Conservation (phyloP, 2,329 filamentous ascomycete species). For the Botrytis deweyae region DNA sequence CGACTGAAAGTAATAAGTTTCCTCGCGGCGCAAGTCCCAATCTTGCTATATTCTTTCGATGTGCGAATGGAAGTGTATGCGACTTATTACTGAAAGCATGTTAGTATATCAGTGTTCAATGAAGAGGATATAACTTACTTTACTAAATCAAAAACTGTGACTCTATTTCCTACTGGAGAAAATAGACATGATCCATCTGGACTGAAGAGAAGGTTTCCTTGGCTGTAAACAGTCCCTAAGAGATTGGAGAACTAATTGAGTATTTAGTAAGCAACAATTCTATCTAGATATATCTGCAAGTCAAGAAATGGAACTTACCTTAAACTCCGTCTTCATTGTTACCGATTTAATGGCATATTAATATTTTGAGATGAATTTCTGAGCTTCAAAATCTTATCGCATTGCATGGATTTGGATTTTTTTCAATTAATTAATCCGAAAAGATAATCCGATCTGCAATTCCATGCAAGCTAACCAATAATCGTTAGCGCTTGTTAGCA, state of each 20-base stretch:
- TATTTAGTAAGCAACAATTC: slow-evolving; percentile 32
- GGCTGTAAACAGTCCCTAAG: slow-evolving; percentile 95
- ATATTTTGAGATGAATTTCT: slow-evolving; percentile 13
- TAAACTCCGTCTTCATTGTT: slow-evolving; percentile 98
- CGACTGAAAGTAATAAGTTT: slow-evolving; percentile 88
- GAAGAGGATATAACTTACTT: slow-evolving; percentile 56
- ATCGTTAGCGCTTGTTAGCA: not conserved
- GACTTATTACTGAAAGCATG: slow-evolving; percentile 69
- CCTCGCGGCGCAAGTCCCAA: slow-evolving; percentile 87
- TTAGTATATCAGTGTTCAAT: not conserved
- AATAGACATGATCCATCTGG: slow-evolving; percentile 94
- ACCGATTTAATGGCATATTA: slow-evolving; percentile 35
- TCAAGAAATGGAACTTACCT: slow-evolving; percentile 54
- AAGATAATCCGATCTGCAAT: slow-evolving; percentile 21
- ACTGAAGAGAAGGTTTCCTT: slow-evolving; percentile 95
- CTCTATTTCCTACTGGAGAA: slow-evolving; percentile 93
- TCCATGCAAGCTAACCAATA: not conserved
- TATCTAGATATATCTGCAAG: not conserved
- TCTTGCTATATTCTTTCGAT: slow-evolving; percentile 88
- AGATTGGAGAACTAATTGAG: slow-evolving; percentile 90
- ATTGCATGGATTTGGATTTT: slow-evolving; percentile 15
- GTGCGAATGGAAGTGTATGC: slow-evolving; percentile 82
- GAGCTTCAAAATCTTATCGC: slow-evolving; percentile 21
- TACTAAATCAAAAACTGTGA: slow-evolving; percentile 93
- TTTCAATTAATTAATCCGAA: slow-evolving; percentile 23